These are phyloP conservation scores for Blattamonas nauphoetae DNA, from an alignment of 78 protist genomes.

Conservation along the genomic window DNA sequence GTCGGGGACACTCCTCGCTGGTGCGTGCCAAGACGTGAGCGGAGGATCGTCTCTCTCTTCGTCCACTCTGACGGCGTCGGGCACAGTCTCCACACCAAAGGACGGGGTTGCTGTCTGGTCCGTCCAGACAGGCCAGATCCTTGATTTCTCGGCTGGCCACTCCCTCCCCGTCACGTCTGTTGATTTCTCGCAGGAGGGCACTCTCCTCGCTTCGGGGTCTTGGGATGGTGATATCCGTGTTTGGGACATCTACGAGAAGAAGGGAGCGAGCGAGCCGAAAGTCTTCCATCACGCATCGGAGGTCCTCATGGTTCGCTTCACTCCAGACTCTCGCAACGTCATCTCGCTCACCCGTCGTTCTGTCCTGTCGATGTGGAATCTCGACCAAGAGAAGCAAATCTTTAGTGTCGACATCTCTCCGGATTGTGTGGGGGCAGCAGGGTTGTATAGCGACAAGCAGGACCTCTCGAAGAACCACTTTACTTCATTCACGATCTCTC, in stretches of 20 bases:
- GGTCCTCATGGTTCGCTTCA: not conserved
- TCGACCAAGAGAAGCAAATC: not conserved
- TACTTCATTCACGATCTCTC: not conserved
- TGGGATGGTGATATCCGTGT: slow-evolving; percentile 40
- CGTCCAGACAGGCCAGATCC: not conserved
- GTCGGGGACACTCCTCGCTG: not conserved
- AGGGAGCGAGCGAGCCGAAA: slow-evolving; percentile 10
- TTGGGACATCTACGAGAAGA: slow-evolving; percentile 46
- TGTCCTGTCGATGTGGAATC: not conserved
- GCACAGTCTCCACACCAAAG: slow-evolving; percentile 17
- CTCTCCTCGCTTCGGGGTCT: slow-evolving; percentile 30
- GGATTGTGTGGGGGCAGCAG: not conserved
- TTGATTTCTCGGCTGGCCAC: slow-evolving; percentile 30
- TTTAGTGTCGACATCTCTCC: not conserved
- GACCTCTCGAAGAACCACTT: not conserved
- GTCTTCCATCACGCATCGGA: not conserved
- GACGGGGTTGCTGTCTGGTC: not conserved
- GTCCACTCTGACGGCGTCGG: not conserved
- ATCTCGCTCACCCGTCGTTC: not conserved
- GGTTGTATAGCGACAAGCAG: not conserved
- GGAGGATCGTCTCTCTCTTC: not conserved
- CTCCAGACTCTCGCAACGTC: not conserved
- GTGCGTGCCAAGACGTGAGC: not conserved
- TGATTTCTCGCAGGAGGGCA: slow-evolving; percentile 39
- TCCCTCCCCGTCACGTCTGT: slow-evolving; percentile 31